A percentile compares a stretch with the other conserved stretches of the same genome.
Evolutionary conservation across 1,284 basidiomycete genomes (phyloP).

Genomic region (Rhodotorula sp.): DNA sequence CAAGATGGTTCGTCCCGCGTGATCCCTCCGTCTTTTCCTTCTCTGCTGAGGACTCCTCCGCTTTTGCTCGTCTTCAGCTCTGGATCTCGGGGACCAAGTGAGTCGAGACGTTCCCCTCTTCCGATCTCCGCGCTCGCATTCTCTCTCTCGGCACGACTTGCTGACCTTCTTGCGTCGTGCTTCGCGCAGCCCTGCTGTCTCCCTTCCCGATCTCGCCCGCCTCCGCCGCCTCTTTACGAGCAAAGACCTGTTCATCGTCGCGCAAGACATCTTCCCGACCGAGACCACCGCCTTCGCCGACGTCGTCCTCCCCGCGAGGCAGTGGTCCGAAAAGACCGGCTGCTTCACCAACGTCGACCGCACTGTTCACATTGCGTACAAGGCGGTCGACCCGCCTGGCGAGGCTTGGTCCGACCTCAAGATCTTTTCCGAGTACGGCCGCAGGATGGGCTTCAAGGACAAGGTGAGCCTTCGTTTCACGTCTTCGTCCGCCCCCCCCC

Average conservation of each 20-base stretch:
- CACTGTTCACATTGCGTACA: conserved; percentile 9
- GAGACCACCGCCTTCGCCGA: conserved; percentile 19
- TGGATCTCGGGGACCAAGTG: conserved; percentile 18
- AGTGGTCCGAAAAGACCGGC: conserved; percentile 18
- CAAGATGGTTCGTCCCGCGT: conserved; percentile 3
- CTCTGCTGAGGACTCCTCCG: background rate
- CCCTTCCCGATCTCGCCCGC: conserved; percentile 12
- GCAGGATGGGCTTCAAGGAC: conserved; percentile 17
- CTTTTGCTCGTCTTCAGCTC: background rate
- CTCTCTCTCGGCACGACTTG: no score
- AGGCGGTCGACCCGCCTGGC: conserved; percentile 14
- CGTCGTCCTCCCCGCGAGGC: conserved; percentile 10
- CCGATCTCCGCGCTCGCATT: no score
- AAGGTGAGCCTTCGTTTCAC: no score
- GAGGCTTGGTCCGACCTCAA: conserved; percentile 12
- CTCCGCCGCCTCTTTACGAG: conserved; percentile 7
- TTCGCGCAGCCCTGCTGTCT: conserved; percentile 6
- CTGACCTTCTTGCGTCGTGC: background rate
- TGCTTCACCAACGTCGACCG: conserved; percentile 16
- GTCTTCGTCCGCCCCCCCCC: no score
- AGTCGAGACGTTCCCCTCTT: background rate
- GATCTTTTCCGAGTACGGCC: conserved; percentile 15
- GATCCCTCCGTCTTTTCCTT: background rate
- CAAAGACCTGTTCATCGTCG: conserved; percentile 18
- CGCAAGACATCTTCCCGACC: conserved; percentile 20